Evolutionary conservation across 2,329 filamentous ascomycete genomes (phyloP), one percentile per base, ranked within the genome.

Genomic region (Thelonectria discophora): DNA sequence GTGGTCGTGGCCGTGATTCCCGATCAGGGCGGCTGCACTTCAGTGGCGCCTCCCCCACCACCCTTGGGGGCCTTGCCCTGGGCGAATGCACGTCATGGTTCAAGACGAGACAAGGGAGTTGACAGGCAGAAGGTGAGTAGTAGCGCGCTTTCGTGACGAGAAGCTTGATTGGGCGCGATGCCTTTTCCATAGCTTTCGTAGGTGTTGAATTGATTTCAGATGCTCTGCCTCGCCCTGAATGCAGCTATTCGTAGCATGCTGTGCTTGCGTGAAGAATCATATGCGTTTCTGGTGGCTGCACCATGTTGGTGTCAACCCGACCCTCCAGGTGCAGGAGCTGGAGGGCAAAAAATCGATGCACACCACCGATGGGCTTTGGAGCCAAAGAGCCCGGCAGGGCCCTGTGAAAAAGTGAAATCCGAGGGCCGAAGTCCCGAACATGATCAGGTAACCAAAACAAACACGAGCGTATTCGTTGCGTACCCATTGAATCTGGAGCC

Each of bases 11-110:
- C 53, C 57, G 57, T 65, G 53, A 66, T 64, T 60, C 65, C 67
- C 60, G 53, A 69, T 64, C 58, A 68, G 55, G 65, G 58, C 63
- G 62, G 59, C 57, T 67, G 55, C 65, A 65, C 63, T 60, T 48
- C 54, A 69, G 53, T 58, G 61, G 65, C 64, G 58, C 61, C 60
- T 49, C 27, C 46, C 48, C 56, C 55, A 62, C 58, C 56, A n/a
- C n/a, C n/a, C n/a, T n/a, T n/a, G n/a, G n/a, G n/a, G n/a, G n/a
- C 12, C 10, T 24, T 51, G 57, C 55, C 65, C 60, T 63, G 59
- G 62, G 40, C 46, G 47, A 65, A 71, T 71, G 69, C 69, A 71
- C 69, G 69, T 71, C 69, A 71, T 71, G 69, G 69, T 70, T 70
- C 62, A 65, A 70, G 67, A 70, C 58, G 61, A 59, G 66, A 68